A percentile compares a stretch with the other conserved stretches of the same genome.
Evolutionary conservation across 129 eudicot species (phyloP).

Genomic region (Logfia minima): DNA sequence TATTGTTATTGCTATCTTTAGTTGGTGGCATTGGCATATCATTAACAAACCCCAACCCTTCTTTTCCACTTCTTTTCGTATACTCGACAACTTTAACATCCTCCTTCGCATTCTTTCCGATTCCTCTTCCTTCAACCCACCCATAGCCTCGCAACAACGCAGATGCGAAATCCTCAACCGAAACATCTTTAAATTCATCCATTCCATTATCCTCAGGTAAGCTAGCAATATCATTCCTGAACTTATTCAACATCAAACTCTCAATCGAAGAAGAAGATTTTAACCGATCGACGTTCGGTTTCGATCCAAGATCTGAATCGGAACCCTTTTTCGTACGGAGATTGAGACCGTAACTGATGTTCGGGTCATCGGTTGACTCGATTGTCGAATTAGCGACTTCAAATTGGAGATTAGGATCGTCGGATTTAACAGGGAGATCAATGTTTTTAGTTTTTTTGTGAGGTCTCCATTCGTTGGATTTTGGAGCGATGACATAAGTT

Average conservation of each 20-base stretch:
- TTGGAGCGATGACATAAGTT: slow-evolving; percentile 55
- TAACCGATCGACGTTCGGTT: background rate
- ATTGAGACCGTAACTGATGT: slow-evolving; percentile 64
- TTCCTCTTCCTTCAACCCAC: slow-evolving; percentile 81
- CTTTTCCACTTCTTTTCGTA: slow-evolving; percentile 43
- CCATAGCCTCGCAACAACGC: slow-evolving; percentile 87
- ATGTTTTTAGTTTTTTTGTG: slow-evolving; percentile 51
- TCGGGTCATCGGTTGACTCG: slow-evolving; percentile 29
- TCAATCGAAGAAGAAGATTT: slow-evolving; percentile 34
- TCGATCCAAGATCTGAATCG: background rate
- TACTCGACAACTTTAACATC: slow-evolving; percentile 73
- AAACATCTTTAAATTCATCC: slow-evolving; percentile 55
- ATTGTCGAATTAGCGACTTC: slow-evolving; percentile 36
- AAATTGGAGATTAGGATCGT: slow-evolving; percentile 51
- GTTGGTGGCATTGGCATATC: slow-evolving; percentile 34
- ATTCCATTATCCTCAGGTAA: slow-evolving; percentile 62
- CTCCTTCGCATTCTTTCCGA: slow-evolving; percentile 71
- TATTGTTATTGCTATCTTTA: background rate
- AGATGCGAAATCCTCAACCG: slow-evolving; percentile 70
- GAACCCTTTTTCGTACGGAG: slow-evolving; percentile 39
- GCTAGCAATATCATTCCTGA: slow-evolving; percentile 54
- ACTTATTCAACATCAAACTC: slow-evolving; percentile 43
- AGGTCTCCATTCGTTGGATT: slow-evolving; percentile 56
- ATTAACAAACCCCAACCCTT: slow-evolving; percentile 72
- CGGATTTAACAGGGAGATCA: slow-evolving; percentile 47